Conservation (phyloP, 164 flowering plant genomes). For the Vitis rotundifolia region DNA sequence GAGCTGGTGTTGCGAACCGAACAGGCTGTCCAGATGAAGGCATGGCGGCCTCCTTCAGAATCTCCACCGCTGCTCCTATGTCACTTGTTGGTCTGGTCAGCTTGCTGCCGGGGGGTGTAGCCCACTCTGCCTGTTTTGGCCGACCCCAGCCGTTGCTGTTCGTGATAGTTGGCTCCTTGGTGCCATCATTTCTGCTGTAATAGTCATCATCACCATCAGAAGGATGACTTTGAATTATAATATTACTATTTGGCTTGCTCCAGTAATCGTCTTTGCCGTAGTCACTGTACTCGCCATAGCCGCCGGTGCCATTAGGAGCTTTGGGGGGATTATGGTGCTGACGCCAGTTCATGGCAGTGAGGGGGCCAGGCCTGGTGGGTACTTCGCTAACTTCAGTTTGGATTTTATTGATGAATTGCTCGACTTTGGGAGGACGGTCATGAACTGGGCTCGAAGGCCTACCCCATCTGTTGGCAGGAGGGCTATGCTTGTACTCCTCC, state of each 20-base stretch:
- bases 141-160: constrained; percentile 22
- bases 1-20: no score
- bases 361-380: constrained; percentile 10
- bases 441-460: constrained; percentile 14
- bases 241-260: constrained; percentile 12
- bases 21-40: neutral
- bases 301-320: neutral
- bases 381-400: constrained; percentile 30
- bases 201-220: constrained; percentile 4
- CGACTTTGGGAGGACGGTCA: constrained; percentile 29
- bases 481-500: neutral
- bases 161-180: constrained; percentile 10
- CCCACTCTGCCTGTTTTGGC: constrained; percentile 29
- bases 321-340: constrained; percentile 7
- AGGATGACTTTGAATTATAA: neutral
- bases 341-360: constrained; percentile 22
- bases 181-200: neutral
- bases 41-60: constrained; percentile 18
- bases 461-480: constrained; percentile 9
- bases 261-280: neutral
- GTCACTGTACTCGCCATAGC: constrained; percentile 16
- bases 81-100: constrained; percentile 25
- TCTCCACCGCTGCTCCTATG: constrained; percentile 14
- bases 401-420: constrained; percentile 26
- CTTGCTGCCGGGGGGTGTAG: constrained; percentile 14